Conservation (phyloP, 1,139 yeast species). For the Candida pseudoviswanathii region DNA sequence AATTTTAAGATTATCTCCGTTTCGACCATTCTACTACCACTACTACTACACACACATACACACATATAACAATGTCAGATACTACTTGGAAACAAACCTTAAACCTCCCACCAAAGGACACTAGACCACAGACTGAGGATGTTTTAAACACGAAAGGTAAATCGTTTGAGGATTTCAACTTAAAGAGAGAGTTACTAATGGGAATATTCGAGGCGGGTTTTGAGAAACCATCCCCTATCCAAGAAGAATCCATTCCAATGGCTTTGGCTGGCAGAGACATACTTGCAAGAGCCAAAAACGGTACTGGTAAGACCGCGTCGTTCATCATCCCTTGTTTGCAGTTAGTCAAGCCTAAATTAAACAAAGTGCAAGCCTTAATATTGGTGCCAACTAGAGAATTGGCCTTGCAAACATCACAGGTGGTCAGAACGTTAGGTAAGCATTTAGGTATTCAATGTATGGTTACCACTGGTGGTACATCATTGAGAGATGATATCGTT, state of each 20-base stretch:
- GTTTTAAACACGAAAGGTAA: conserved; percentile 90
- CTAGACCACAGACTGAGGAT: conserved; percentile 96
- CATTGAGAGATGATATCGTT: conserved; percentile 88
- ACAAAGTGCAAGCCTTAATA: conserved; percentile 86
- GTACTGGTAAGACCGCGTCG: conserved; percentile 98
- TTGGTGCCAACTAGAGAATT: conserved; percentile 94
- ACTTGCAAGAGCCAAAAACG: conserved; percentile 96
- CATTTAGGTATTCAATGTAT: conserved; percentile 91
- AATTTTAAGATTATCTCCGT: neutral
- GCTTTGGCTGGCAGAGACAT: conserved; percentile 96
- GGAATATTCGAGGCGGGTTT: conserved; percentile 99
- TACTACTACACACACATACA: neutral
- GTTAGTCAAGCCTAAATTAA: conserved; percentile 77
- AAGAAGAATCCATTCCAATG: conserved; percentile 95
- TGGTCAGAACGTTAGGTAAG: conserved; percentile 94
- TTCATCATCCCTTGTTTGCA: conserved; percentile 88
- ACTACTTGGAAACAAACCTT: conserved; percentile 70
- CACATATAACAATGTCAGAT: conserved; percentile 28
- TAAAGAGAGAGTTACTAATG: conserved; percentile 92
- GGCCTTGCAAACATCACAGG: conserved; percentile 97
- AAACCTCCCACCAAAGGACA: conserved; percentile 79
- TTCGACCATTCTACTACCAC: too few species aligned
- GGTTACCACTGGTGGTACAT: conserved; percentile 99
- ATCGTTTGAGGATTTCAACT: conserved; percentile 87
- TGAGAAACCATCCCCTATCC: conserved; percentile 97